phyloP scores from a whole-genome alignment of 352 stramenopile genomes.

The Blastocystis hominis region DNA sequence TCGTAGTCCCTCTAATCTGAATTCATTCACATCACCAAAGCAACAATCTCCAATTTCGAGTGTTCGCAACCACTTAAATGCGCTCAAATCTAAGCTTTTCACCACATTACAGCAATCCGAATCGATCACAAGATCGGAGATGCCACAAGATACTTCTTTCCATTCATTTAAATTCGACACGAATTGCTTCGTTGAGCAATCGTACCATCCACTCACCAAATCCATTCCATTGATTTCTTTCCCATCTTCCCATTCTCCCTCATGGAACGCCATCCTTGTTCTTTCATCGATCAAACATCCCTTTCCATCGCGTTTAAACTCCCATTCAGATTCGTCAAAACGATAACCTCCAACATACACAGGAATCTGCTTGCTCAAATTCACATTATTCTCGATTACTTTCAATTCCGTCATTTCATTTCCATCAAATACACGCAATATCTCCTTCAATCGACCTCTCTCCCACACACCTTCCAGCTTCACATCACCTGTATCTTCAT shows the following conservation, averaged over 20 bases:
- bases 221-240: not conserved
- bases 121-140: not conserved
- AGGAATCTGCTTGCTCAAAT: not conserved
- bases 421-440: not conserved
- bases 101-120: not conserved
- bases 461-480: not conserved
- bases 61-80: not conserved
- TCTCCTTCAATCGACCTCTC: too few relatives aligned
- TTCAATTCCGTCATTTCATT: not conserved
- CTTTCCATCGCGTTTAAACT: not conserved
- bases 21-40: not conserved
- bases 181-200: too few relatives aligned
- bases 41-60: not conserved
- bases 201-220: not conserved
- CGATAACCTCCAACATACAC: not conserved
- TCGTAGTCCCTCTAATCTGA: not conserved
- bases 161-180: too few relatives aligned
- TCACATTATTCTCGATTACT: not conserved
- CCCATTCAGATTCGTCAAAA: not conserved
- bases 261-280: not conserved
- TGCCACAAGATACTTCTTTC: too few relatives aligned
- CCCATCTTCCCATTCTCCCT: not conserved
- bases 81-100: not conserved
- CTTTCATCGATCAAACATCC: not conserved
- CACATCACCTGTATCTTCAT: not conserved